Evolutionary conservation across 2,329 filamentous ascomycete species (phyloP).

Genomic region (Sporothrix humicola): DNA sequence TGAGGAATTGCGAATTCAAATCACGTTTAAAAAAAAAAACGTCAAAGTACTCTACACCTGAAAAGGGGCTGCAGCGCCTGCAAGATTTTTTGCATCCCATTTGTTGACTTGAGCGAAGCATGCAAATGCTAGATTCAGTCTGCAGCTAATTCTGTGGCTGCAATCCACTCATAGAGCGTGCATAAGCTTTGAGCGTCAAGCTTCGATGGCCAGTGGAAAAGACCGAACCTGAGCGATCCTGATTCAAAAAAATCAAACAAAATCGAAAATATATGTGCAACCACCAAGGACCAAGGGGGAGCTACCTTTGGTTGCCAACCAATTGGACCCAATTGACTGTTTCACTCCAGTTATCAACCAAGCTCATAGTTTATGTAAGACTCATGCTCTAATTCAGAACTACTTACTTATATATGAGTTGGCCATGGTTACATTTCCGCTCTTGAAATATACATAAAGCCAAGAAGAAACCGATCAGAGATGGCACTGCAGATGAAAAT

Average conservation of each 20-base stretch:
- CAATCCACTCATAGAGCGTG: neutral
- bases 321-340: neutral
- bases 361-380: neutral
- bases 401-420: neutral
- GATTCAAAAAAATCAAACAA: neutral
- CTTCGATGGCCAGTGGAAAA: neutral
- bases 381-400: neutral
- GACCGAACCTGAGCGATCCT: neutral
- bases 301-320: neutral
- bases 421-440: constrained; percentile 21
- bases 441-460: neutral
- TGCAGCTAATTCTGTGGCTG: neutral
- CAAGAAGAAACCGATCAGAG: no score
- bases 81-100: neutral
- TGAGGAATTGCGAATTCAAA: neutral
- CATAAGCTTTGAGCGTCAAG: neutral
- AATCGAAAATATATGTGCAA: neutral
- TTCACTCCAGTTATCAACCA: constrained; percentile 13
- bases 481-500: neutral
- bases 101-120: neutral
- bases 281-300: no score
- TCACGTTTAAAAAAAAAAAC: neutral
- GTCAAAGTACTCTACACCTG: neutral
- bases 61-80: neutral
- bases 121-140: neutral